Base-by-base conservation (phyloP, 345 rosid genomes). In the Rhodamnia rubescens region DNA sequence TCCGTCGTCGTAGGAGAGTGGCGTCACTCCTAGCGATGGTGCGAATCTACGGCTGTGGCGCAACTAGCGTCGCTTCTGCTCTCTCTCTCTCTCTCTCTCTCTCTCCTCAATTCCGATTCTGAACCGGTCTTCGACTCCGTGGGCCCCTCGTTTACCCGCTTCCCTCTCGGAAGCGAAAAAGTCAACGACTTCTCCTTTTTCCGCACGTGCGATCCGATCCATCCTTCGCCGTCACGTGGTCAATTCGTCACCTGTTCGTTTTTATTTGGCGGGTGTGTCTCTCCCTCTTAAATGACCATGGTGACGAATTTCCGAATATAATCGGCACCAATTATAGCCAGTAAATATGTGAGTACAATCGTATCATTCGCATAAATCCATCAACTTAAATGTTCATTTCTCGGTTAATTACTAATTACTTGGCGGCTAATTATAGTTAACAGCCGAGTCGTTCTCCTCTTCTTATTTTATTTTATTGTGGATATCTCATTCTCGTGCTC, bases 401-500 rank as follows among this genome's bases (percentile, higher is more conserved):
- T 61, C 10, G 16, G 32, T 7, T 61, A 61, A 15, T 1, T 61
- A 15, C 75, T 29, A 29, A 29, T 15, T 61, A 61, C 75, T 61
- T 1, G 4, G 16, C 4, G 2, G 42, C 22, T 61, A 16, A 15
- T 61, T 29, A 61, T 15, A 15, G 11, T 1, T 15, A 61, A 36
- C 40, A 36, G 40, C 40, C 40, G 40, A 3, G 40, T 36, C 40
- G 40, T 36, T 3, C n/a, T n/a, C n/a, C 1, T 12, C 16, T 12
- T 58, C n/a, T 2, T 11, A 1, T 58, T 0, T 0, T 27, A 15
- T 29, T 3, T 36, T 36, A 2, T 36, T 36, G 40, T 7, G 0
- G 0, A 61, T 61, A 29, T 29, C 22, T 29, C 32, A 15, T 61
- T 61, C 1, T 61, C 2, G 5, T 61, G 75, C 75, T 61, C 18